These are phyloP conservation scores for Ambrosiella beaveri DNA, from an alignment of 2,329 filamentous ascomycete genomes.

Conservation along the genomic window DNA sequence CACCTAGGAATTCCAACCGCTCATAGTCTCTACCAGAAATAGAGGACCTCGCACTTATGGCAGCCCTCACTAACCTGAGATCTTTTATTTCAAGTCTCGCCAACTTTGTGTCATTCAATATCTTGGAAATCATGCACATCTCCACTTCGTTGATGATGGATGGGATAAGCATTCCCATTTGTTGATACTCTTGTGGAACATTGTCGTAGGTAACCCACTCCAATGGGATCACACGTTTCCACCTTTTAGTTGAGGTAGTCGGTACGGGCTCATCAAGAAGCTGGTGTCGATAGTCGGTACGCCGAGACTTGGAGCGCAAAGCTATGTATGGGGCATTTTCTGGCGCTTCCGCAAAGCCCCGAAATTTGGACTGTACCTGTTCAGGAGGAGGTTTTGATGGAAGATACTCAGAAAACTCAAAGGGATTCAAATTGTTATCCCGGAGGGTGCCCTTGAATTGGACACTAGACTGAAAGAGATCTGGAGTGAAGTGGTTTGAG, in stretches of 20 bases:
- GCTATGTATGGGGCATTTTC: slow-evolving; percentile 32
- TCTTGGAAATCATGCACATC: slow-evolving; percentile 41
- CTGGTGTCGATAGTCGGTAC: slow-evolving; percentile 41
- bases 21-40: slow-evolving; percentile 54
- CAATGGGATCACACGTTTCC: slow-evolving; percentile 28
- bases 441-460: slow-evolving; percentile 18
- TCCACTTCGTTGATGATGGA: slow-evolving; percentile 56
- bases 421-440: slow-evolving; percentile 19
- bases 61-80: slow-evolving; percentile 41
- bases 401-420: slow-evolving; percentile 26
- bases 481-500: background rate
- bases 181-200: slow-evolving; percentile 26
- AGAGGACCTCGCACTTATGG: slow-evolving; percentile 51
- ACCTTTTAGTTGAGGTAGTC: slow-evolving; percentile 25
- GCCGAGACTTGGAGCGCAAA: slow-evolving; percentile 32
- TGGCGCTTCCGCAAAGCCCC: slow-evolving; percentile 23
- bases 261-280: slow-evolving; percentile 13
- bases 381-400: slow-evolving; percentile 26
- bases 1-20: slow-evolving; percentile 71
- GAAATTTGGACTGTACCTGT: slow-evolving; percentile 23
- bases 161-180: slow-evolving; percentile 49
- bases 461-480: slow-evolving; percentile 17
- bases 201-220: slow-evolving; percentile 32
- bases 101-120: slow-evolving; percentile 29
- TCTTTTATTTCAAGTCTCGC: slow-evolving; percentile 32